Evolutionary conservation across 2,329 filamentous ascomycete species (phyloP).

Genomic region (Thelonectria rubi): DNA sequence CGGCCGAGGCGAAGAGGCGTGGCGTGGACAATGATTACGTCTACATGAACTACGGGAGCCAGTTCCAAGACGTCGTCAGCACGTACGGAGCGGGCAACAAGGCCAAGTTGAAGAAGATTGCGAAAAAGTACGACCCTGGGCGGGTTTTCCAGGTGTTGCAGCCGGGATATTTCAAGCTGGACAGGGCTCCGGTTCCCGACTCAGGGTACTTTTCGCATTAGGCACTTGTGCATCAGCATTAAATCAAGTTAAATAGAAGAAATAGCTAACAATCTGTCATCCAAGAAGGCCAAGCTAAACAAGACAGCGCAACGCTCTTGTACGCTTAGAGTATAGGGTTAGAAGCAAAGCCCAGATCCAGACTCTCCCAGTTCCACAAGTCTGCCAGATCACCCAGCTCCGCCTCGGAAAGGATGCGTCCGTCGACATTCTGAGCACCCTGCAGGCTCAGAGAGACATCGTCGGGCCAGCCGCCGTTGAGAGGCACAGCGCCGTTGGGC

Average conservation of each 20-base stretch:
- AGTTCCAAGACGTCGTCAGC: constrained; percentile 51
- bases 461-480: too few species aligned
- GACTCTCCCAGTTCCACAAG: constrained; percentile 17
- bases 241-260: too few species aligned
- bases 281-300: too few species aligned
- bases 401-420: background rate
- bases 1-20: constrained; percentile 41
- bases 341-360: constrained; percentile 4
- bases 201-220: too few species aligned
- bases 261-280: too few species aligned
- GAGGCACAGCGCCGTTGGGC: too few species aligned
- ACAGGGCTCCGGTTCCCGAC: constrained; percentile 14
- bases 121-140: constrained; percentile 50
- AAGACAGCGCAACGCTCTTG: too few species aligned
- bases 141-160: constrained; percentile 49
- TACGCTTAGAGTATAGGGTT: constrained; percentile 11
- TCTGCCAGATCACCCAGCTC: constrained; percentile 9
- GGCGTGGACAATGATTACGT: constrained; percentile 50
- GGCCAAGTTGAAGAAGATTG: constrained; percentile 42
- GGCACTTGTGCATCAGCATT: too few species aligned
- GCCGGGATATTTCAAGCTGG: constrained; percentile 53
- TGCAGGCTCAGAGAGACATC: too few species aligned
- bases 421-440: background rate
- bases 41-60: constrained; percentile 58
- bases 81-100: constrained; percentile 53